These are phyloP conservation scores for Calocera cornea DNA, from an alignment of 768 basidiomycete species.

Conservation along the genomic window DNA sequence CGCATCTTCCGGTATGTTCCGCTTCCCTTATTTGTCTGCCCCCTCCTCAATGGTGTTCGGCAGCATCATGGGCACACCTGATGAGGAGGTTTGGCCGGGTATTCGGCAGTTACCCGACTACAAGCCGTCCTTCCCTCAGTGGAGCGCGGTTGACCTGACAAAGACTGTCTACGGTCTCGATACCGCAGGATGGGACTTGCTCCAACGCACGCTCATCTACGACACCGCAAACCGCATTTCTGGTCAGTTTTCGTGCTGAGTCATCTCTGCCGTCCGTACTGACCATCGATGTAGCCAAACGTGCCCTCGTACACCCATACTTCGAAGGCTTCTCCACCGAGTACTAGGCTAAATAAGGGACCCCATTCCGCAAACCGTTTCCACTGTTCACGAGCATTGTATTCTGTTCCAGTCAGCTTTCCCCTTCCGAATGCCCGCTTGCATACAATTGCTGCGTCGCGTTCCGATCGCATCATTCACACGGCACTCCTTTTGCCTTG, in stretches of 20 bases:
- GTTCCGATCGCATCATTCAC: background rate
- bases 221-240: constrained; percentile 88
- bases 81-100: constrained; percentile 83
- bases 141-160: constrained; percentile 63
- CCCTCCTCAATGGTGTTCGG: background rate
- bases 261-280: constrained; percentile 3
- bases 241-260: constrained; percentile 36
- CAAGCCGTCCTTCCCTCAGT: constrained; percentile 93
- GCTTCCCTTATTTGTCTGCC: background rate
- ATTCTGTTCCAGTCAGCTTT: background rate
- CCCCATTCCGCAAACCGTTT: background rate
- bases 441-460: background rate
- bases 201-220: constrained; percentile 65
- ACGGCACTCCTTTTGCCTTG: background rate
- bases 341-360: background rate
- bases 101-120: constrained; percentile 82
- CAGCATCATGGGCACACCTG: constrained; percentile 89
- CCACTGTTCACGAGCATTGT: background rate
- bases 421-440: background rate
- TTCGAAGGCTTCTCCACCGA: constrained; percentile 20
- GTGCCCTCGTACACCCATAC: constrained; percentile 39
- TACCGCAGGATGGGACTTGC: constrained; percentile 61
- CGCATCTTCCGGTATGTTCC: constrained; percentile 81
- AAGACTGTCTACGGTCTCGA: constrained; percentile 59
- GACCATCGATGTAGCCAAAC: constrained; percentile 35